These are phyloP conservation scores for Rosa chinensis DNA, from an alignment of 306 rosid species.

Conservation along the genomic window DNA sequence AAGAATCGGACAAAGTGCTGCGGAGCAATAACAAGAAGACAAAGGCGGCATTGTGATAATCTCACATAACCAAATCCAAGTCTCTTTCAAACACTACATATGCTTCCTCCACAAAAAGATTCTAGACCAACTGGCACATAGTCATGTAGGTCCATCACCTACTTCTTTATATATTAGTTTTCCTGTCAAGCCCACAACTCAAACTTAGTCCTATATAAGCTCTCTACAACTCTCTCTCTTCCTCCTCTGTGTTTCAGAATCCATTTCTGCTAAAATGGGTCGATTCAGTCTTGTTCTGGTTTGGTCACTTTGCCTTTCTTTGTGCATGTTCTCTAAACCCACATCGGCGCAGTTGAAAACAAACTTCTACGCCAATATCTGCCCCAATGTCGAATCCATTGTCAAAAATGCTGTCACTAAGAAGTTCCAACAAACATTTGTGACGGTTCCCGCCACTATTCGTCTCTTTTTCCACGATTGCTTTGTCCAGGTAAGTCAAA, in stretches of 20 bases:
- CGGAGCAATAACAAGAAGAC: background rate
- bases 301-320: conserved; percentile 39
- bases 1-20: conserved; percentile 17
- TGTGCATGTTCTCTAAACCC: conserved; percentile 37
- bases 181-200: background rate
- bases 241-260: background rate
- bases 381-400: conserved; percentile 75
- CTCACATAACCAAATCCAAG: conserved; percentile 14
- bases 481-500: conserved; percentile 57
- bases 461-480: conserved; percentile 98
- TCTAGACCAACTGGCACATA: conserved; percentile 4
- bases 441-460: conserved; percentile 77
- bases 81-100: conserved; percentile 28
- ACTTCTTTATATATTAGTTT: background rate
- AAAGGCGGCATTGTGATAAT: conserved; percentile 23
- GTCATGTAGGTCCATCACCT: background rate
- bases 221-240: background rate
- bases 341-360: conserved; percentile 55
- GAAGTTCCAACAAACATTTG: conserved; percentile 78
- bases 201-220: background rate
- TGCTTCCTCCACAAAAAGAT: background rate
- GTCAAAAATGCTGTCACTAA: conserved; percentile 58
- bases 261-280: conserved; percentile 40
- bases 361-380: conserved; percentile 59
- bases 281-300: conserved; percentile 29